phyloP scores from a whole-genome alignment of 495 filamentous ascomycete species.

The Apiosordaria backusii region DNA sequence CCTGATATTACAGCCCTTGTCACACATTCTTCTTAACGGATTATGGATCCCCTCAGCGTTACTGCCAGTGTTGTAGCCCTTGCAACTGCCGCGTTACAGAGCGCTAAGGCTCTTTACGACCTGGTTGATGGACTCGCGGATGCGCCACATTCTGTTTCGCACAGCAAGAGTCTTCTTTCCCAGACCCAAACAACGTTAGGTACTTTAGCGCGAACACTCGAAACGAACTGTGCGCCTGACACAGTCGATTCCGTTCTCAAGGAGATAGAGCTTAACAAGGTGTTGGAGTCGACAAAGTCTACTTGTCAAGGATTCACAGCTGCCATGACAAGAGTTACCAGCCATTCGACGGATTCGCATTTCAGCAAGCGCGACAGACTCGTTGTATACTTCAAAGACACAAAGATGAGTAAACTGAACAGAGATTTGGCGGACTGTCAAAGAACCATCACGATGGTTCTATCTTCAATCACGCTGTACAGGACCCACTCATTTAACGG shows the following conservation, averaged over 20 bases:
- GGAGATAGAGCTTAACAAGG: conserved; percentile 10
- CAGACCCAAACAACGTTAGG: conserved; percentile 10
- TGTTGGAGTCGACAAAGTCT: conserved; percentile 4
- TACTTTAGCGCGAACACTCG: conserved; percentile 7
- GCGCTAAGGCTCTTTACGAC: conserved; percentile 11
- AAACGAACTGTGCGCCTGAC: conserved; percentile 5
- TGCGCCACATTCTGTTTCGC: conserved; percentile 8
- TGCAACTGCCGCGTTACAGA: conserved; percentile 10
- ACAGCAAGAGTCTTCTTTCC: conserved; percentile 10
- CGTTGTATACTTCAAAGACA: conserved; percentile 6
- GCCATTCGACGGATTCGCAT: conserved; percentile 9
- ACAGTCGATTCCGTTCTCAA: conserved; percentile 4
- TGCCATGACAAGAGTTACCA: conserved; percentile 6
- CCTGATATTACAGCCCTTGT: too few relatives aligned
- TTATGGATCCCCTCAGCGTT: background rate
- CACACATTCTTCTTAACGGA: too few relatives aligned
- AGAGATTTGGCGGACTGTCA: conserved; percentile 11
- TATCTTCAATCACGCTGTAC: conserved; percentile 12
- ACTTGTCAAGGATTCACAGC: conserved; percentile 4
- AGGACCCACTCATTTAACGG: background rate
- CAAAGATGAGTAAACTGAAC: conserved; percentile 9
- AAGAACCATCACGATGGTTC: conserved; percentile 12
- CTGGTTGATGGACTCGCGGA: conserved; percentile 6
- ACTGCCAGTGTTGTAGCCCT: background rate
- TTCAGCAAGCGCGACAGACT: conserved; percentile 11